Base-by-base conservation (phyloP, 352 stramenopile genomes). In the Globisporangium carolinianum region DNA sequence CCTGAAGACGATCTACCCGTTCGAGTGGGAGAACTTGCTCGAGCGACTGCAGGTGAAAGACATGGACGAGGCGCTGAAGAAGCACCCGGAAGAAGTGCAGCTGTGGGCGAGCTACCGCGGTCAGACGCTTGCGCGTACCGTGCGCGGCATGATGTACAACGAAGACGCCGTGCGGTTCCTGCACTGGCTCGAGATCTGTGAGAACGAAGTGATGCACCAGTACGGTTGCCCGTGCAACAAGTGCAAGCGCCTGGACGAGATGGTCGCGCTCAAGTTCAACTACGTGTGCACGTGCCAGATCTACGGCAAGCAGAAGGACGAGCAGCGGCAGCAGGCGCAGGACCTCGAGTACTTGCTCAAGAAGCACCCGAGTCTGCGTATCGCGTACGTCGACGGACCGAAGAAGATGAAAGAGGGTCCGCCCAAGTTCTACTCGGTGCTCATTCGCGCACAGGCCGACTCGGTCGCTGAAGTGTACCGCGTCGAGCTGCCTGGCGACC, bases 101-200 rank as follows among this genome's bases (percentile, higher is more conserved):
- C 41, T 92, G 24, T 95, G 86, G 86, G 86, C 86, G 11, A 89
- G 76, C 58, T 92, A 91, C 60, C 82, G 86, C 53, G 84, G 83
- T 74, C 86, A 95, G 57, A 95, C 86, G 14, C 68, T 95, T 6
- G 76, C 82, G 0, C 78, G 86, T 71, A 94, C 86, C 0, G 80
- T 88, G 2, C 82, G 82, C 42, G 86, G 86, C 58, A 94, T 95
- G 83, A 94, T 94, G 83, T 91, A 94, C 73, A 86, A 94, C 53
- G 82, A 93, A 52, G 83, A 94, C 38, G 83, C 83, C 0, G 84
- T 95, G 55, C 82, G 83, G 0, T 92, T 95, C 65, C 63, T 95
- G 3, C 82, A 93, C 61, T 95, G 85, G 85, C 58, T 95, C 11
- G 85, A 95, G 57, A 93, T 95, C n/a, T 80, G 85, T 55, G 83